phyloP scores from a whole-genome alignment of 1,284 basidiomycete genomes.

The Hemileia vastatrix region DNA sequence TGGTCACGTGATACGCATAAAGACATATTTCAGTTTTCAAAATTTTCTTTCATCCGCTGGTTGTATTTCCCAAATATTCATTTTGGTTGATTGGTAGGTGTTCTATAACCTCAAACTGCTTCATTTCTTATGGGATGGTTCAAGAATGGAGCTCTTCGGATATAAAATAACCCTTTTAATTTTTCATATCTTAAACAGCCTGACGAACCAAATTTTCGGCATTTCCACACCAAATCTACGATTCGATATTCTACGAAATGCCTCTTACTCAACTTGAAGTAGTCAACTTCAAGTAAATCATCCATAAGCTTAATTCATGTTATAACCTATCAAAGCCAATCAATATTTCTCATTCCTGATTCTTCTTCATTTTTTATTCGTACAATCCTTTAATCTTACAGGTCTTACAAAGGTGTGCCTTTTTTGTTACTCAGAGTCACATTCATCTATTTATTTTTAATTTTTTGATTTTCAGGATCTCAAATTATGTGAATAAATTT shows the following conservation, averaged over 20 bases:
- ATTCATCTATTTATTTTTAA: background rate
- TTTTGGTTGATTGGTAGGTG: too few species aligned
- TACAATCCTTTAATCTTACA: background rate
- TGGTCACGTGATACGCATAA: too few species aligned
- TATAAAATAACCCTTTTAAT: too few species aligned
- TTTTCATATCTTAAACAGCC: too few species aligned
- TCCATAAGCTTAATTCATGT: background rate
- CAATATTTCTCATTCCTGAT: background rate
- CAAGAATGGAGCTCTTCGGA: too few species aligned
- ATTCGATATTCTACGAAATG: background rate
- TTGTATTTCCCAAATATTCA: too few species aligned
- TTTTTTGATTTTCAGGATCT: background rate
- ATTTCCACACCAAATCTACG: too few species aligned
- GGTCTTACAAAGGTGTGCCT: constrained; percentile 17
- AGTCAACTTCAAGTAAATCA: constrained; percentile 20
- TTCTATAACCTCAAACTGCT: too few species aligned
- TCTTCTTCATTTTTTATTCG: background rate
- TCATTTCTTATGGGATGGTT: too few species aligned
- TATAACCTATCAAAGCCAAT: background rate
- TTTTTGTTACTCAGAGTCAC: background rate
- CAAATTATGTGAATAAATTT: constrained; percentile 3
- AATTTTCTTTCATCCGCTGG: too few species aligned
- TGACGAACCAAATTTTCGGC: too few species aligned
- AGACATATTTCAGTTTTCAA: too few species aligned
- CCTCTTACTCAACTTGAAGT: constrained; percentile 17